phyloP scores from a whole-genome alignment of 2,329 filamentous ascomycete genomes.

The Neopestalotiopsis sp. region DNA sequence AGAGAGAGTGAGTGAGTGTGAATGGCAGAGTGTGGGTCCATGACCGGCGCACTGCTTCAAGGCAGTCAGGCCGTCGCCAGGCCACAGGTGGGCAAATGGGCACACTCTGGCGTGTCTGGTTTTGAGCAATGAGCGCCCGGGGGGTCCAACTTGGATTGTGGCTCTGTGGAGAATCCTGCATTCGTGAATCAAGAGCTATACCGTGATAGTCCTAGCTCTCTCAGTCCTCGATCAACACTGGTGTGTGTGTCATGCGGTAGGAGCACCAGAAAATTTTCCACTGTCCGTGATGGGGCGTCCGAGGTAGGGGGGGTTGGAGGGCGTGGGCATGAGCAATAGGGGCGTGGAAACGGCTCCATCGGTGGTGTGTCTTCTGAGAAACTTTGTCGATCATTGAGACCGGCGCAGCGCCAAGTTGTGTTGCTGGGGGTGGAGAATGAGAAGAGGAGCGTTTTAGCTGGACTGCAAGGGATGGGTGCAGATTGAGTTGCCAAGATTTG shows the following conservation, averaged over 20 bases:
- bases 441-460: constrained; percentile 15
- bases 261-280: constrained; percentile 8
- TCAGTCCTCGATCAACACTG: background rate
- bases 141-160: background rate
- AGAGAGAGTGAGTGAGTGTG: background rate
- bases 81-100: background rate
- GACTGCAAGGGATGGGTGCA: constrained; percentile 14
- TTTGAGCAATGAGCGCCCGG: background rate
- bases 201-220: background rate
- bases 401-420: background rate
- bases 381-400: constrained; percentile 14
- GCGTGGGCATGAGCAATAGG: background rate
- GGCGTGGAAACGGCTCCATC: background rate
- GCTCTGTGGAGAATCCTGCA: constrained; percentile 7
- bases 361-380: background rate
- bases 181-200: background rate
- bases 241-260: constrained; percentile 4
- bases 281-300: background rate
- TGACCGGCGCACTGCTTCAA: constrained; percentile 1
- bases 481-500: constrained; percentile 10
- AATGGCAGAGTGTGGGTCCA: background rate
- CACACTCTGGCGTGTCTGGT: constrained; percentile 5
- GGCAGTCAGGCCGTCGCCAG: background rate
- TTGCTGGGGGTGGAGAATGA: constrained; percentile 7
- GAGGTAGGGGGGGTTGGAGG: background rate